Base-by-base conservation (phyloP, 2,329 filamentous ascomycete genomes). In the Sclerotinia glacialis region DNA sequence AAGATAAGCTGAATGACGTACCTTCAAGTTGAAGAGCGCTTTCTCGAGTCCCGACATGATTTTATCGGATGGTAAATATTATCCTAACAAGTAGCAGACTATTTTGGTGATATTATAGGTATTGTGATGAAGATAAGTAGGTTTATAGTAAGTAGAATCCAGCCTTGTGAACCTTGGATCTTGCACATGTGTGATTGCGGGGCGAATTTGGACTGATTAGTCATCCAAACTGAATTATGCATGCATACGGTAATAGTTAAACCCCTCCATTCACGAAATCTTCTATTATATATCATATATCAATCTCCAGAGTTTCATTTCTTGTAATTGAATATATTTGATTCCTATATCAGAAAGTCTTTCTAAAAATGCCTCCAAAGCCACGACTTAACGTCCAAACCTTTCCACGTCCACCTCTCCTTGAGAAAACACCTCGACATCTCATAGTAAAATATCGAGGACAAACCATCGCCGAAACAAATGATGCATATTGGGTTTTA, bases 11-110 rank as follows among this genome's bases (percentile, higher is more conserved):
- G 34, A 60, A 65, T 61, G 64, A 68, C 76, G 53, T 68, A 85
- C 84, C 80, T 86, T 87, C 68, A 87, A 79, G 75, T 86, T 86
- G 78, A 86, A 86, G 50, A 86, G 81, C 31, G 84, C 83, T 74
- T 86, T 86, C 75, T 86, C 84, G 66, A 86, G 81, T 68, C 85
- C 84, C 42, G 85, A 86, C 85, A 86, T 86, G 74, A 55, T 74
- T 64, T n/a, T 47, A 9, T 42, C 31, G 34, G 44, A 65, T 23
- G 53, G 49, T 21, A 44, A 31, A 60, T 55, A 23, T 14, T 16
- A 53, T 46, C 6, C 21, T n/a, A 0, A 34, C 21, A 31, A 21
- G 16, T 21, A 2, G 26, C 4, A 37, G 37, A 37, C 59, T 65
- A 23, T 55, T 11, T 59, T 47, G 34, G 16, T 52, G 14, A 16